phyloP scores from a whole-genome alignment of 345 rosid species.

The Cardamine chenopodiifolia region DNA sequence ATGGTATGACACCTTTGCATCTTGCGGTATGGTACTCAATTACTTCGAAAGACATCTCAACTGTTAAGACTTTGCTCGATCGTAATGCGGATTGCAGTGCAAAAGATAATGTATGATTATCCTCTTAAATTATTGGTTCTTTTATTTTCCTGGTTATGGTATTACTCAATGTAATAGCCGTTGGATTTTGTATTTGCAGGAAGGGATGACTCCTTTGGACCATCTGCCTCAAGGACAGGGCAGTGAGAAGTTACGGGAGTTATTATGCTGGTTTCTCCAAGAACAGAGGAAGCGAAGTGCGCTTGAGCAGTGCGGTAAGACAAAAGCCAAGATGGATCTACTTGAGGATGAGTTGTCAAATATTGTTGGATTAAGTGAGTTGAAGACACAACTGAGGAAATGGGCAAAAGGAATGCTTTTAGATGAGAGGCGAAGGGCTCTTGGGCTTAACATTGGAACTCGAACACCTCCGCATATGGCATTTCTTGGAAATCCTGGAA shows the following conservation, averaged over 20 bases:
- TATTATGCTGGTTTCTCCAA: slow-evolving; percentile 63
- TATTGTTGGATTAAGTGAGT: slow-evolving; percentile 81
- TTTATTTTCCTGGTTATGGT: neutral
- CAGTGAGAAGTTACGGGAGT: slow-evolving; percentile 63
- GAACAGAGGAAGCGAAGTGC: slow-evolving; percentile 85
- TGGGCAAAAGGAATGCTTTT: slow-evolving; percentile 99
- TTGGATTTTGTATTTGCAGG: slow-evolving; percentile 52
- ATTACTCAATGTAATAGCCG: neutral
- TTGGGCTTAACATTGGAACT: slow-evolving; percentile 79
- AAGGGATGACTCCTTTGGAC: slow-evolving; percentile 87
- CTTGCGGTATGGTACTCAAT: slow-evolving; percentile 97
- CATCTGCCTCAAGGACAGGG: slow-evolving; percentile 85
- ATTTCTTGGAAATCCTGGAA: slow-evolving; percentile 96
- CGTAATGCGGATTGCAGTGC: slow-evolving; percentile 89
- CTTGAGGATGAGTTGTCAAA: slow-evolving; percentile 75
- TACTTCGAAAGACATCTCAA: slow-evolving; percentile 69
- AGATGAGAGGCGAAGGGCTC: slow-evolving; percentile 94
- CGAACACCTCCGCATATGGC: slow-evolving; percentile 99
- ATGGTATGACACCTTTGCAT: slow-evolving; percentile 98
- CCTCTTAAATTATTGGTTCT: neutral
- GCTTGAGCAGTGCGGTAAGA: slow-evolving; percentile 71
- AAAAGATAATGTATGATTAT: slow-evolving; percentile 65
- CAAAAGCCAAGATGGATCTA: slow-evolving; percentile 87
- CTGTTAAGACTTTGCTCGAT: slow-evolving; percentile 84
- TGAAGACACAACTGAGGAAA: slow-evolving; percentile 85